A percentile compares a stretch with the other conserved stretches of the same genome.
phyloP scores from a whole-genome alignment of 208 protist genomes.

The Leishmania aethiopica region DNA sequence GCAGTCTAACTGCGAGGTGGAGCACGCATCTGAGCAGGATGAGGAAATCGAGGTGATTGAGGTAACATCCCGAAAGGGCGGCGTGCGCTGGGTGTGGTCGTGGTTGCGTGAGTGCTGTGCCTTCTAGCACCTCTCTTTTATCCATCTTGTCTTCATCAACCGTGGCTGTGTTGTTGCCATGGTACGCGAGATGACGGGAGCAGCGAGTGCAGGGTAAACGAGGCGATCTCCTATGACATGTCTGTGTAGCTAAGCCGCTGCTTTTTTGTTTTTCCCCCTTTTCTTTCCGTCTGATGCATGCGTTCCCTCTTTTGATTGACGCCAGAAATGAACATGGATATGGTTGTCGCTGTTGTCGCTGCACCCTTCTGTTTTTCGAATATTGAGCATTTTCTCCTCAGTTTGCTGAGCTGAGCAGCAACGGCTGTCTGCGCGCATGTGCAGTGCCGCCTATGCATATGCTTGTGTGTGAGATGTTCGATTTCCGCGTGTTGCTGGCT shows the following conservation, averaged over 20 bases:
- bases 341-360: background rate
- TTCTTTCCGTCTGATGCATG: background rate
- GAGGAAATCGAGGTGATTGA: constrained; percentile 26
- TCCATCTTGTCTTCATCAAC: too few relatives aligned
- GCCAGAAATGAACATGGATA: background rate
- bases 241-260: background rate
- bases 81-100: constrained; percentile 8
- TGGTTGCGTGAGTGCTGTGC: constrained; percentile 23
- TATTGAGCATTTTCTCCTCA: too few relatives aligned
- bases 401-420: background rate
- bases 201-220: too few relatives aligned
- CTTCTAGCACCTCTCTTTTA: background rate
- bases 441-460: background rate
- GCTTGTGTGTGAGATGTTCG: background rate
- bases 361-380: background rate
- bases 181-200: background rate
- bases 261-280: background rate
- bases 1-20: constrained; percentile 4
- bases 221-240: background rate
- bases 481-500: background rate
- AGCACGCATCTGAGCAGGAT: constrained; percentile 3
- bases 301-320: background rate
- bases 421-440: background rate
- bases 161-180: background rate
- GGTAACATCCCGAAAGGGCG: constrained; percentile 9